These are phyloP conservation scores for Phytophthora cryptogea DNA, from an alignment of 352 stramenopile species.

Conservation along the genomic window DNA sequence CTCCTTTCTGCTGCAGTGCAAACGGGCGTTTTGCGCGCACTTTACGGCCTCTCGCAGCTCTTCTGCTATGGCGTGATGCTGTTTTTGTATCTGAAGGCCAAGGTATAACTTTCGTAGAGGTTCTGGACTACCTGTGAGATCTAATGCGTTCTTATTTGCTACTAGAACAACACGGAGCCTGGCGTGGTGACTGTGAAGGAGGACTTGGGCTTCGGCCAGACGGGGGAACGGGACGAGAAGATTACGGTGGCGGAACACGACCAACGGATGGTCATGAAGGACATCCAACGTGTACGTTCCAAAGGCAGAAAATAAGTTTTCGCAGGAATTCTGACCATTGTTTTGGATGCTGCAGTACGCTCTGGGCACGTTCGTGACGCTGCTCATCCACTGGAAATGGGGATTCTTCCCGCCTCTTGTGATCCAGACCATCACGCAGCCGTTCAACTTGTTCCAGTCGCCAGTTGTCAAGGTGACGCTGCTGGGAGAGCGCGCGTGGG, in stretches of 20 bases:
- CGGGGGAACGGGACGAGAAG: conserved; percentile 75
- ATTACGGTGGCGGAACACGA: conserved; percentile 85
- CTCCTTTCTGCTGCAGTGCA: conserved; percentile 47
- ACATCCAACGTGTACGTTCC: conserved; percentile 66
- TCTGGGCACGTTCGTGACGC: conserved; percentile 63
- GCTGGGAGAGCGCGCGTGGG: conserved; percentile 69
- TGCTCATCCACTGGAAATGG: conserved; percentile 81
- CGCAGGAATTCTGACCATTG: background rate
- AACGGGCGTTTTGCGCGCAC: conserved; percentile 47
- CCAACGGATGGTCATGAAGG: conserved; percentile 71
- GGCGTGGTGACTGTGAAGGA: conserved; percentile 78
- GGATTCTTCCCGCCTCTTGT: conserved; percentile 82
- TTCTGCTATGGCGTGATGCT: conserved; percentile 63
- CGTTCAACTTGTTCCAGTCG: conserved; percentile 71
- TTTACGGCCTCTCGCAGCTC: conserved; percentile 72
- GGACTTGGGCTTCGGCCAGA: conserved; percentile 77
- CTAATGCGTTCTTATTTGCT: background rate
- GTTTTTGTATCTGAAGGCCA: conserved; percentile 68
- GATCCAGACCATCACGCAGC: conserved; percentile 82
- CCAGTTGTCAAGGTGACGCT: conserved; percentile 71
- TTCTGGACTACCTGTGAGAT: background rate
- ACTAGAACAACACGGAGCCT: conserved; percentile 72
- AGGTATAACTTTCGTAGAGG: conserved; percentile 17
- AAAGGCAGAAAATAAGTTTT: background rate
- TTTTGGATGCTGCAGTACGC: conserved; percentile 44